These are phyloP conservation scores for Leccinum sublutescens DNA, from an alignment of 768 basidiomycete species.

Conservation along the genomic window DNA sequence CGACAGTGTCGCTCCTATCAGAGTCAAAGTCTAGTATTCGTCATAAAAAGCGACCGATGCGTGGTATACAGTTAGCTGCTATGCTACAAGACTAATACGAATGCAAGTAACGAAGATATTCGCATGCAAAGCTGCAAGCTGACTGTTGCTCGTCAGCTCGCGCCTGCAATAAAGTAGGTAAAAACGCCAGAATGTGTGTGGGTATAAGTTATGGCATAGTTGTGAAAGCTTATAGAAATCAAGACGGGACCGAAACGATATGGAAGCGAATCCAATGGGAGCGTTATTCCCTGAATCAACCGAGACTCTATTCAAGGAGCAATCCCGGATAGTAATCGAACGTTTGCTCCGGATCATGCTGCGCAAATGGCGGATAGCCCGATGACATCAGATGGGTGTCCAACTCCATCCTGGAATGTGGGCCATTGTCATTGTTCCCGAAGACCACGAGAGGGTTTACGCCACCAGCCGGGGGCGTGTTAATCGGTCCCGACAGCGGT, in stretches of 20 bases:
- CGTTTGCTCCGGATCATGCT: constrained; percentile 23
- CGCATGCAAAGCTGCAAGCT: constrained; percentile 7
- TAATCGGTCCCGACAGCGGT: constrained; percentile 39
- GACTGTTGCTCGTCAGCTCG: constrained; percentile 7
- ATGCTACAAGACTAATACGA: constrained; percentile 24
- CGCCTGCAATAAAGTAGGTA: not conserved
- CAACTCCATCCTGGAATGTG: constrained; percentile 22
- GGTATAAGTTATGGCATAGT: constrained; percentile 22
- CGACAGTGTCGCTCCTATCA: not conserved
- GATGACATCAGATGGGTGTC: constrained; percentile 24
- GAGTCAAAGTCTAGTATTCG: not conserved
- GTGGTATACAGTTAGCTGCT: constrained; percentile 22
- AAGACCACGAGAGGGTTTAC: constrained; percentile 50
- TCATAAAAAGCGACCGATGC: constrained; percentile 1
- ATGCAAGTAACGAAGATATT: constrained; percentile 8
- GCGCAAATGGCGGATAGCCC: constrained; percentile 33
- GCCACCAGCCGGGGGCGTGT: constrained; percentile 34
- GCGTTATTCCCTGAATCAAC: constrained; percentile 1
- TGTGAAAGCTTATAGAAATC: constrained; percentile 4
- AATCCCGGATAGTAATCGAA: constrained; percentile 32
- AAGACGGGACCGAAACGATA: not conserved
- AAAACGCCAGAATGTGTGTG: constrained; percentile 1
- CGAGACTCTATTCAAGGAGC: constrained; percentile 20
- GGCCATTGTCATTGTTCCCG: constrained; percentile 47
- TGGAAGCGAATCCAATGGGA: not conserved